These are phyloP conservation scores for Fusarium cyanostomum DNA, from an alignment of 2,329 filamentous ascomycete species.

Conservation along the genomic window DNA sequence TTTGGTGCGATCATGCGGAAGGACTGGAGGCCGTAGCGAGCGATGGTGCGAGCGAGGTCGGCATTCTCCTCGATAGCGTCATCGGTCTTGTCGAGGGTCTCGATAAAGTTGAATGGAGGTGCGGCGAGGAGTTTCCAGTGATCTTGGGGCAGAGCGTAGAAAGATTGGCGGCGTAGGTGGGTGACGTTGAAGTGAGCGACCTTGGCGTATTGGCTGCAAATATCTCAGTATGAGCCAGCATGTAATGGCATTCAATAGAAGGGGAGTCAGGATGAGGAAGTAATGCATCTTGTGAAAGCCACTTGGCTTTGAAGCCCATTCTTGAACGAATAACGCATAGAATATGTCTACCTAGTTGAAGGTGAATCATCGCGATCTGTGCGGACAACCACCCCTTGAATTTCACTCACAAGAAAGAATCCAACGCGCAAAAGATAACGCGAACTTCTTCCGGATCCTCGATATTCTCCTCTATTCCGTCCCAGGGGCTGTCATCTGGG, in stretches of 20 bases:
- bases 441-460: constrained; percentile 81
- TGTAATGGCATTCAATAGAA: fast-evolving
- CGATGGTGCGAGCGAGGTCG: constrained; percentile 80
- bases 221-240: constrained; percentile 21
- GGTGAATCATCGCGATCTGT: constrained; percentile 10
- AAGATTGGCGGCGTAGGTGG: constrained; percentile 87
- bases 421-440: constrained; percentile 82
- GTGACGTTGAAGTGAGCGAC: constrained; percentile 90
- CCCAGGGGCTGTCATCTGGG: constrained; percentile 60
- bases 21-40: constrained; percentile 72
- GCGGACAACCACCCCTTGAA: not conserved
- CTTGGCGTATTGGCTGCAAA: constrained; percentile 79
- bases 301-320: not conserved
- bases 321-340: not conserved
- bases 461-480: constrained; percentile 70
- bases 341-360: not conserved
- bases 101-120: constrained; percentile 83
- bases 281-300: not conserved
- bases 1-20: constrained; percentile 64
- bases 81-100: constrained; percentile 81
- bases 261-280: too few relatives aligned
- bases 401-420: constrained; percentile 73
- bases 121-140: constrained; percentile 86
- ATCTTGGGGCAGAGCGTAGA: constrained; percentile 85
- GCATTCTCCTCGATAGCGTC: constrained; percentile 90